Base-by-base conservation (phyloP, 2,329 filamentous ascomycete species). In the Colletotrichum gigasporum region DNA sequence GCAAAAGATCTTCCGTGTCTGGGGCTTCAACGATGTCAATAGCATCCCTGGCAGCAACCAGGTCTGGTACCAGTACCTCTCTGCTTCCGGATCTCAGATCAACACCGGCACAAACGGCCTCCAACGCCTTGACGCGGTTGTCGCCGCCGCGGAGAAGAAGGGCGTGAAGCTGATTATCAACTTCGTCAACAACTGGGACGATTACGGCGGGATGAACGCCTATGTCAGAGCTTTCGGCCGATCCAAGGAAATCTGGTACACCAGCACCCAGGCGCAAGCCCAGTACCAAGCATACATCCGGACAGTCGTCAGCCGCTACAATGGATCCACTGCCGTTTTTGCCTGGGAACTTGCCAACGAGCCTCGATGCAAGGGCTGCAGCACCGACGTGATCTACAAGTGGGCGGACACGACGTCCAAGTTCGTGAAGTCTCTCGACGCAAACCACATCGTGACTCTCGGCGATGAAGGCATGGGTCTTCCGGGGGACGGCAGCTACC, bases 161-260 rank as follows among this genome's bases (percentile, higher is more conserved):
- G 85, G 84, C 4, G 80, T 91, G 68, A 89, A 89, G 73, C 77
- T 91, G 5, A 88, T 91, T 65, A 84, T 89, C 71, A 85, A 87
- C 68, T 87, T 90, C 42, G 86, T 91, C 58, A 91, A 91, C 76
- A 87, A 91, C 76, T 92, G 89, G 88, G 80, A 79, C 45, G 90
- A 91, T 70, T 91, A 90, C 42, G 88, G 87, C 26, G 88, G 88
- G 48, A 89, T 90, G 76, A 78, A 80, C 10, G 84, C 85, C 2
- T 90, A 90, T 69, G 81, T 82, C 44, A 77, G 74, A 10, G 84
- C 83, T 2, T 89, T 85, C 59, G 86, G 85, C 35, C 83, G 82
- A 20, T 76, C 73, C 58, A 79, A 85, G 62, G 78, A 81, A 24
- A 74, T 75, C 9, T 90, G 85, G 80, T 90, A 87, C 73, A 83